Conservation (phyloP, 306 rosid genomes). For the Ormosia semicastrata region DNA sequence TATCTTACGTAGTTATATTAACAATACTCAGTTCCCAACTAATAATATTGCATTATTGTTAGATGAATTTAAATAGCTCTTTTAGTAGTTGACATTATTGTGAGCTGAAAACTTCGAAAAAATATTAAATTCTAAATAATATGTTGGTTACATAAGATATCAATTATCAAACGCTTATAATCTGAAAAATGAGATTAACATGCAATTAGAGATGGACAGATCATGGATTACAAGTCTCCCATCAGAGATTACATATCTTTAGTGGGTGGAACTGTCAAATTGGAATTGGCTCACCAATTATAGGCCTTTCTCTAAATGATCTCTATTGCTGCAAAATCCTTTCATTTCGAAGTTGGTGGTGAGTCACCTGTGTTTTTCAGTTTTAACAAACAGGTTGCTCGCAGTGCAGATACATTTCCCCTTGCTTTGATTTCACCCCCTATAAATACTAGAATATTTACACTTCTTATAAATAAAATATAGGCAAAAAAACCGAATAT, state of each 20-base stretch:
- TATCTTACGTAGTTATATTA: too few species aligned
- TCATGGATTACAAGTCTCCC: neutral
- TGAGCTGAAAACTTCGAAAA: neutral
- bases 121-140: neutral
- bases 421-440: constrained; percentile 8
- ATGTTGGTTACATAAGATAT: constrained; percentile 3
- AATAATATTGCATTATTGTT: neutral
- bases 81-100: neutral
- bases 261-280: constrained; percentile 3
- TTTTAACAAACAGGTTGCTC: constrained; percentile 2
- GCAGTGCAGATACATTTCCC: neutral
- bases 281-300: constrained; percentile 10
- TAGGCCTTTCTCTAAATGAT: neutral
- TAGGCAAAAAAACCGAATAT: neutral
- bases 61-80: neutral
- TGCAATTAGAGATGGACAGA: neutral
- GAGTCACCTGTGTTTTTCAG: constrained; percentile 5
- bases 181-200: neutral
- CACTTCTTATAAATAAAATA: neutral
- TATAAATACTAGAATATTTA: neutral
- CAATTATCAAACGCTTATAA: neutral
- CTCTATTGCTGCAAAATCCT: neutral
- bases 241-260: constrained; percentile 1
- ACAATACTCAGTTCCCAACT: neutral
- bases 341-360: constrained; percentile 31